A percentile compares a stretch with the other conserved stretches of the same genome.
Conservation (phyloP, 352 stramenopile species). For the Phytophthora melonis region DNA sequence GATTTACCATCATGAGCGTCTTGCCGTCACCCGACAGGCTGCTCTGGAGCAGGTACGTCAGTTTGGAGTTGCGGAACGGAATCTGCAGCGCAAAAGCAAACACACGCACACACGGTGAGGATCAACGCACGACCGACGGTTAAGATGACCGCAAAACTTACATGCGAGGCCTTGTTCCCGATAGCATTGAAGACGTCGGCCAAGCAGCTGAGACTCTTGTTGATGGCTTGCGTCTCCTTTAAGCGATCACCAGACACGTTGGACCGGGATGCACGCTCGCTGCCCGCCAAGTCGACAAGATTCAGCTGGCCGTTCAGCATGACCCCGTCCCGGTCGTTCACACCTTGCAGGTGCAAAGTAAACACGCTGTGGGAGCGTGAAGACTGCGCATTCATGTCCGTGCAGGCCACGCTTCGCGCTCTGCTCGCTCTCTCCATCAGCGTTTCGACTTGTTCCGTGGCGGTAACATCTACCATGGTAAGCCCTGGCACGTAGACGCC, state of each 20-base stretch:
- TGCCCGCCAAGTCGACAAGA: conserved; percentile 85
- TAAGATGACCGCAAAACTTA: conserved; percentile 44
- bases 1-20: conserved; percentile 99
- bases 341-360: conserved; percentile 76
- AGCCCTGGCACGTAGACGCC: conserved; percentile 74
- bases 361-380: conserved; percentile 87
- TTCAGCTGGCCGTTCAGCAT: conserved; percentile 78
- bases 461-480: conserved; percentile 60
- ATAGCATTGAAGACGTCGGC: conserved; percentile 99
- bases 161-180: conserved; percentile 95
- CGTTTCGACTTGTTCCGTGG: conserved; percentile 70
- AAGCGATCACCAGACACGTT: conserved; percentile 92
- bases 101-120: conserved; percentile 2
- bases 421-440: conserved; percentile 83
- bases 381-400: conserved; percentile 94
- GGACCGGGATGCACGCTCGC: conserved; percentile 82
- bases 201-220: conserved; percentile 98
- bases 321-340: conserved; percentile 84
- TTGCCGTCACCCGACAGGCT: conserved; percentile 98
- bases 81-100: conserved; percentile 54
- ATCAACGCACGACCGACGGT: not conserved
- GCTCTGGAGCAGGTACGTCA: conserved; percentile 98
- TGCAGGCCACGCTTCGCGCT: conserved; percentile 83
- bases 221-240: conserved; percentile 98
- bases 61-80: conserved; percentile 98